phyloP scores from a whole-genome alignment of 441 rosid genomes.

The Capsella rubella region DNA sequence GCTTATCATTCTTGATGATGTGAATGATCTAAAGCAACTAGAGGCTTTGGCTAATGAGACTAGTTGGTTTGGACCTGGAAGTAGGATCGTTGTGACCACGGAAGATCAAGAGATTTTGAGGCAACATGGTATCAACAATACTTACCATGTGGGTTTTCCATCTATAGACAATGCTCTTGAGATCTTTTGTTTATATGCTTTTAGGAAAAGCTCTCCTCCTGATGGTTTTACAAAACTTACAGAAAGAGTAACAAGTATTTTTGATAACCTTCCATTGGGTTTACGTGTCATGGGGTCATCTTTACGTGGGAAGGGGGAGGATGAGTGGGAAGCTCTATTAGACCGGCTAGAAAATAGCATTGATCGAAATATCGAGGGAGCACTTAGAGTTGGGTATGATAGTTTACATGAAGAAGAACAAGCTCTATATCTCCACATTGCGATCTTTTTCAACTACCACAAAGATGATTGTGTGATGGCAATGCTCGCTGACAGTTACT shows the following conservation, averaged over 20 bases:
- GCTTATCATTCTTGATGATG: slow-evolving; percentile 27
- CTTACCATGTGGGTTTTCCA: not conserved
- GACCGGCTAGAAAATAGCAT: not conserved
- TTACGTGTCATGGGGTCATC: not conserved
- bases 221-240: not conserved
- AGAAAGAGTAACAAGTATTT: not conserved
- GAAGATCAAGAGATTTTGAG: not conserved
- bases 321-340: not conserved
- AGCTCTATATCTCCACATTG: not conserved
- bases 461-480: not conserved
- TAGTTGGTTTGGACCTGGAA: not conserved
- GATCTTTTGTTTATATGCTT: not conserved
- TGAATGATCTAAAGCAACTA: not conserved
- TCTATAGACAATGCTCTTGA: not conserved
- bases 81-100: not conserved
- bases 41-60: slow-evolving; percentile 3
- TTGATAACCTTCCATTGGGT: not conserved
- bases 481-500: not conserved
- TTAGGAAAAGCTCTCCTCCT: not conserved
- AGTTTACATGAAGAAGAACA: not conserved
- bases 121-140: not conserved
- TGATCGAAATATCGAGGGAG: not conserved
- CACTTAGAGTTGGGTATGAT: not conserved
- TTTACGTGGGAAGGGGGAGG: not conserved
- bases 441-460: not conserved